phyloP scores from a whole-genome alignment of 2,329 filamentous ascomycete species.

The Polytolypa hystricis region DNA sequence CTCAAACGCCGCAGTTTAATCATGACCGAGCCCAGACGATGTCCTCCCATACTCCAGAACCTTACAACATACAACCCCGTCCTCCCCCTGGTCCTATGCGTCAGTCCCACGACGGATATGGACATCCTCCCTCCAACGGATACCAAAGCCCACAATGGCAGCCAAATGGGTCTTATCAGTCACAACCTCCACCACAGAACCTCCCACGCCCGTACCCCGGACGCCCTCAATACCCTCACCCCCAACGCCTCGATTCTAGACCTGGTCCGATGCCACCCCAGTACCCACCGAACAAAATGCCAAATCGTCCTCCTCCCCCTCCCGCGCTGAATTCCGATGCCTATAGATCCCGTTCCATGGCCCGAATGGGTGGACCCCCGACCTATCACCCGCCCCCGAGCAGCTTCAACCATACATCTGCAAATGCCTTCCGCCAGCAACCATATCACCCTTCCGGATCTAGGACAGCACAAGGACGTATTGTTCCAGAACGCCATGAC shows the following conservation, averaged over 20 bases:
- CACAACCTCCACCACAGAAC: slow-evolving; percentile 46
- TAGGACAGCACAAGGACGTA: slow-evolving; percentile 81
- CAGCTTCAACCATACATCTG: slow-evolving; percentile 55
- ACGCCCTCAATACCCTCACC: slow-evolving; percentile 59
- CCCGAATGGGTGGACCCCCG: slow-evolving; percentile 60
- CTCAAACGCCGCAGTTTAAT: slow-evolving; percentile 52
- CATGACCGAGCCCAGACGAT: slow-evolving; percentile 70
- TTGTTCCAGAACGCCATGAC: slow-evolving; percentile 83
- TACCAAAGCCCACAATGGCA: slow-evolving; percentile 27
- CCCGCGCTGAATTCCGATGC: slow-evolving; percentile 73
- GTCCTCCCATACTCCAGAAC: slow-evolving; percentile 43
- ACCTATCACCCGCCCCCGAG: slow-evolving; percentile 56
- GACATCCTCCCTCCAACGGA: slow-evolving; percentile 28
- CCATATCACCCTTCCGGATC: slow-evolving; percentile 55
- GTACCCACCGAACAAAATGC: slow-evolving; percentile 49
- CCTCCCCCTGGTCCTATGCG: slow-evolving; percentile 26
- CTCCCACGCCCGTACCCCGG: slow-evolving; percentile 52
- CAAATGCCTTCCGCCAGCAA: slow-evolving; percentile 67
- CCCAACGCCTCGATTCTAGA: slow-evolving; percentile 57
- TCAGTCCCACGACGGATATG: slow-evolving; percentile 35
- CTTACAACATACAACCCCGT: slow-evolving; percentile 30
- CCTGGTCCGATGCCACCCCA: slow-evolving; percentile 39
- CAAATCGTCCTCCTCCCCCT: slow-evolving; percentile 47
- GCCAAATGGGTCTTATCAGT: slow-evolving; percentile 24
- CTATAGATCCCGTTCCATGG: slow-evolving; percentile 89